These are phyloP conservation scores for Reutealis trisperma DNA, from an alignment of 345 rosid species.

Conservation along the genomic window DNA sequence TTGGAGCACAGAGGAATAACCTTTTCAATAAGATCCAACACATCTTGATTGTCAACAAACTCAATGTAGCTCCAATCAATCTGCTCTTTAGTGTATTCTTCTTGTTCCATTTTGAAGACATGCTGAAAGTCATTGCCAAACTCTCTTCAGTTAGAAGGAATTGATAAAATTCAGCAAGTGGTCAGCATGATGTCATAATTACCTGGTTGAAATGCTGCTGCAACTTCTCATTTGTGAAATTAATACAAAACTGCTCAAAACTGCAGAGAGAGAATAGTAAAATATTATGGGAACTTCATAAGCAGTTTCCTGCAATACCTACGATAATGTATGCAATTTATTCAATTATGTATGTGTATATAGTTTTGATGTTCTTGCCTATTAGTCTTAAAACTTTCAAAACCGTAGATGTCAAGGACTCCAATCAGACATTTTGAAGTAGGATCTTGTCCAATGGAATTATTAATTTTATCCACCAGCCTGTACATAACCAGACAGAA, in stretches of 20 bases:
- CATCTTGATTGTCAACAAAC: constrained; percentile 97
- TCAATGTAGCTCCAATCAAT: constrained; percentile 97
- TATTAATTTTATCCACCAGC: constrained; percentile 84
- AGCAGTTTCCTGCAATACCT: neutral
- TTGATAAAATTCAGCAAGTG: constrained; percentile 12
- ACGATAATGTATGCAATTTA: neutral
- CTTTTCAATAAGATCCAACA: constrained; percentile 92
- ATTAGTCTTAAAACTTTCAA: constrained; percentile 89
- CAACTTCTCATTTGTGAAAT: constrained; percentile 94
- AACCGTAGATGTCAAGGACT: constrained; percentile 91
- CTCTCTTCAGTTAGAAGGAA: constrained; percentile 16
- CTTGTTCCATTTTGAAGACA: constrained; percentile 98
- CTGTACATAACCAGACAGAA: constrained; percentile 43
- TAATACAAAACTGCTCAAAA: constrained; percentile 96
- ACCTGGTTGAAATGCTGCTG: constrained; percentile 99
- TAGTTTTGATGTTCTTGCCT: constrained; percentile 44
- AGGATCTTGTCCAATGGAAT: constrained; percentile 88
- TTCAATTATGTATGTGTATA: neutral
- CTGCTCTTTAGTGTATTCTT: constrained; percentile 92
- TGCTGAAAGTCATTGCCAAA: constrained; percentile 55
- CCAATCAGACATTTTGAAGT: constrained; percentile 83
- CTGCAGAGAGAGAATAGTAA: constrained; percentile 41
- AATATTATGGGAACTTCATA: constrained; percentile 10
- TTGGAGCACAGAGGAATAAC: constrained; percentile 31
- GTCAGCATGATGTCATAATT: constrained; percentile 17